phyloP scores from a whole-genome alignment of 2,329 filamentous ascomycete species.

The Hypoxylon sp. region DNA sequence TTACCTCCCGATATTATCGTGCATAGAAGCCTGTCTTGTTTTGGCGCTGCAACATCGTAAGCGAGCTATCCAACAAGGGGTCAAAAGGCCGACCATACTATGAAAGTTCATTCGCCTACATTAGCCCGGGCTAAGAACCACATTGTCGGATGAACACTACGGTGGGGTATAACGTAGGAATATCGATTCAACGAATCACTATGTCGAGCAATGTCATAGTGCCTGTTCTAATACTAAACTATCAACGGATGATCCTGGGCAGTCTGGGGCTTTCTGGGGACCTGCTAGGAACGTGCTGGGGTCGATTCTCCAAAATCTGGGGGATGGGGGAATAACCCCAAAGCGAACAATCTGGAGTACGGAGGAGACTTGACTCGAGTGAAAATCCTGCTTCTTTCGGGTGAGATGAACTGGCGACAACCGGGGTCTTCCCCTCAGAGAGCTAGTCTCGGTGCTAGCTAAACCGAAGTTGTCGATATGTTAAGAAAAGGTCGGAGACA shows the following conservation, averaged over 20 bases:
- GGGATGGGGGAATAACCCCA: slow-evolving; percentile 35
- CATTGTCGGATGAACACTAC: slow-evolving; percentile 30
- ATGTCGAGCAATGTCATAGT: slow-evolving; percentile 24
- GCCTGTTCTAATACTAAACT: slow-evolving; percentile 27
- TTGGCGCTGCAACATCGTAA: slow-evolving; percentile 32
- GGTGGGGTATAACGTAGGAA: slow-evolving; percentile 28
- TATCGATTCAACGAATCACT: slow-evolving; percentile 29
- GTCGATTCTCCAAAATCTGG: slow-evolving; percentile 39
- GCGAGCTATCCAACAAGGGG: slow-evolving; percentile 37
- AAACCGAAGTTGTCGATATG: slow-evolving; percentile 29
- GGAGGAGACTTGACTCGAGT: slow-evolving; percentile 17
- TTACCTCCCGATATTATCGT: slow-evolving; percentile 27
- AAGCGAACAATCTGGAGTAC: slow-evolving; percentile 24
- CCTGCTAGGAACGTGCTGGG: slow-evolving; percentile 29
- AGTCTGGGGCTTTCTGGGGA: slow-evolving; percentile 14
- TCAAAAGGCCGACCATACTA: slow-evolving; percentile 23
- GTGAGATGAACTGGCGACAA: slow-evolving; percentile 12
- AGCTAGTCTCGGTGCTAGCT: slow-evolving; percentile 37
- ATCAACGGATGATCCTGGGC: slow-evolving; percentile 17
- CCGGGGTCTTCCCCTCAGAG: slow-evolving; percentile 35
- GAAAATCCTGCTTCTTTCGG: slow-evolving; percentile 24
- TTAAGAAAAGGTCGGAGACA: slow-evolving; percentile 15
- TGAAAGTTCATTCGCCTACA: slow-evolving; percentile 25
- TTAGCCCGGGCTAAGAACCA: slow-evolving; percentile 31
- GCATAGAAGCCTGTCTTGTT: slow-evolving; percentile 23